These are phyloP conservation scores for Rosa hybrid DNA, from an alignment of 331 rosid species.

Conservation along the genomic window DNA sequence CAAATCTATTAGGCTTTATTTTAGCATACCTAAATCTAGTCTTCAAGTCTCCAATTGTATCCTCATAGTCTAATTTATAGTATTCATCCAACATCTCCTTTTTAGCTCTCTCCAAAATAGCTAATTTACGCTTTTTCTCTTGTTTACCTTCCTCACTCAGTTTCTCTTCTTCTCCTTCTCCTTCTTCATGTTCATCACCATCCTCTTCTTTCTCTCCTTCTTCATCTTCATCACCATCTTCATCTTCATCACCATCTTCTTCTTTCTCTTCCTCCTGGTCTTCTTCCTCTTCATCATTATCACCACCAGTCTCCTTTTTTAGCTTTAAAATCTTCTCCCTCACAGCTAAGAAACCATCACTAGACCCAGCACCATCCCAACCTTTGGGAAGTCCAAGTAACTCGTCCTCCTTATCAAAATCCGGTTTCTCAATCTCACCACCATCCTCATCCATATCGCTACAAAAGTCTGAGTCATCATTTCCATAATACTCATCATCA, in stretches of 20 bases:
- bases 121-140: slow-evolving; percentile 69
- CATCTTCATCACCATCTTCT: slow-evolving; percentile 5
- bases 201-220: slow-evolving; percentile 17
- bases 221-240: slow-evolving; percentile 4
- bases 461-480: slow-evolving; percentile 54
- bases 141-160: slow-evolving; percentile 49
- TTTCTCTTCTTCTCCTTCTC: slow-evolving; percentile 9
- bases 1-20: slow-evolving; percentile 65
- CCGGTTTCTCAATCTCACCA: slow-evolving; percentile 68
- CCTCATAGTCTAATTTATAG: slow-evolving; percentile 85
- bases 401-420: slow-evolving; percentile 84
- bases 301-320: slow-evolving; percentile 46
- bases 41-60: slow-evolving; percentile 83
- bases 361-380: slow-evolving; percentile 56
- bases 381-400: slow-evolving; percentile 77
- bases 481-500: slow-evolving; percentile 65
- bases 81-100: slow-evolving; percentile 89
- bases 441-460: slow-evolving; percentile 45
- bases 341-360: slow-evolving; percentile 68
- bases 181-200: slow-evolving; percentile 7
- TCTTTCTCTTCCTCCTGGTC: slow-evolving; percentile 12
- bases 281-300: slow-evolving; percentile 21
- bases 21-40: slow-evolving; percentile 91
- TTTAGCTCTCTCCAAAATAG: slow-evolving; percentile 82
- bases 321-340: slow-evolving; percentile 54